Percentiles rank a stretch among this genome's conserved stretches.
Evolutionary conservation across 805 yeast genomes (phyloP).

Genomic region (Wickerhamomyces canadensis): DNA sequence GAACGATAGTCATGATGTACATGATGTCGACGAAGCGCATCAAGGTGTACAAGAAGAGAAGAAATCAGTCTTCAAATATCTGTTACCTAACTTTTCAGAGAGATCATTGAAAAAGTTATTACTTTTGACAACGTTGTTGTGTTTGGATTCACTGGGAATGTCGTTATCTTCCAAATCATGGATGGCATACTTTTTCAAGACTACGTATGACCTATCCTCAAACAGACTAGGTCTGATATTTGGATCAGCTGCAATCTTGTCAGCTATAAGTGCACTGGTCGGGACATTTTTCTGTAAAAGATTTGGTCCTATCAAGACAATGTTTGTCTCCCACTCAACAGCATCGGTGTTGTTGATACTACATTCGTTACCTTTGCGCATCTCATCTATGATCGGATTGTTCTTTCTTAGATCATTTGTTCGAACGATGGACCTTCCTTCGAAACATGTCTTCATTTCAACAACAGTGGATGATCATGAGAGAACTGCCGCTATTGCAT

Average conservation of each 20-base stretch:
- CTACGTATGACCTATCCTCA: conserved; percentile 30
- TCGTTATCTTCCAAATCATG: conserved; percentile 40
- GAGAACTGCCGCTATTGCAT: conserved; percentile 38
- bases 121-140: conserved; percentile 33
- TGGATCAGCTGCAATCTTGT: conserved; percentile 32
- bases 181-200: conserved; percentile 39
- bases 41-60: conserved; percentile 1
- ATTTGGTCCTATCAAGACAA: conserved; percentile 39
- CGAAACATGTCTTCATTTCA: conserved; percentile 42
- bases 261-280: conserved; percentile 35
- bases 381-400: conserved; percentile 28
- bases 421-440: conserved; percentile 43
- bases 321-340: conserved; percentile 40
- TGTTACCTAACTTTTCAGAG: conserved; percentile 14
- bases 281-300: conserved; percentile 39
- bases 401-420: conserved; percentile 30
- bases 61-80: conserved; percentile 1
- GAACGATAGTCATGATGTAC: too few species aligned
- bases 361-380: conserved; percentile 33
- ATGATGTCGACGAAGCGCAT: background rate
- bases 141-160: conserved; percentile 39
- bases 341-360: conserved; percentile 34
- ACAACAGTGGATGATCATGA: conserved; percentile 34
- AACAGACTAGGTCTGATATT: conserved; percentile 35
- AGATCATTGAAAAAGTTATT: conserved; percentile 24